Evolutionary conservation across 805 yeast genomes (phyloP), one percentile per base, ranked within the genome.

Genomic region (Hanseniaspora jakobsenii): DNA sequence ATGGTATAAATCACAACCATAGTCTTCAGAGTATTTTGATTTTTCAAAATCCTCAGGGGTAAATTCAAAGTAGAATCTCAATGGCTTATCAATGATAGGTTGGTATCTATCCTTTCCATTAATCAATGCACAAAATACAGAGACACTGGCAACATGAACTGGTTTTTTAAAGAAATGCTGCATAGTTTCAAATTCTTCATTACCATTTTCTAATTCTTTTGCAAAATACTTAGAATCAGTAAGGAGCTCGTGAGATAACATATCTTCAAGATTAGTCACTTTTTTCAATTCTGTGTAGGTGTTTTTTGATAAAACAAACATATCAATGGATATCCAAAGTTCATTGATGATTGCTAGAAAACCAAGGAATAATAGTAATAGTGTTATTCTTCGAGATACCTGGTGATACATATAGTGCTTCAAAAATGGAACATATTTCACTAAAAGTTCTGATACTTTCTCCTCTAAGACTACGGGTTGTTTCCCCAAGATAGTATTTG

Each of bases 141-240:
- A 75, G 1, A 80, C 66, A 58, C 81, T 85, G 0, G 91, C 86
- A 61, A 86, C 81, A 57, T 80, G 89, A 6, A 78, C 77, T 0
- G 89, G 91, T 21, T 74, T 71, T 36, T 80, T 81, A n/a, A 70
- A 67, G 56, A 80, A 80, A 21, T 75, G 72, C 44, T 78, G 81
- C 51, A 73, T 70, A 24, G 60, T 63, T 42, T 60, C 60, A 40
- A 59, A 62, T 43, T 60, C 63, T 34, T 60, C 53, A 47, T 55
- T 55, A 23, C 56, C 58, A 43, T 61, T 62, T 13, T 50, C 38
- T 48, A 55, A 53, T 48, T 60, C 63, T 35, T 52, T 53, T 24
- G 60, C 52, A 47, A 60, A 63, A 41, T 52, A 61, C 10, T 60
- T 60, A 43, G 61, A 62, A 47, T 54, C 56, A 14, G 17, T 41